Conservation (phyloP, 2,329 filamentous ascomycete genomes). For the Pseudogymnoascus sp. region DNA sequence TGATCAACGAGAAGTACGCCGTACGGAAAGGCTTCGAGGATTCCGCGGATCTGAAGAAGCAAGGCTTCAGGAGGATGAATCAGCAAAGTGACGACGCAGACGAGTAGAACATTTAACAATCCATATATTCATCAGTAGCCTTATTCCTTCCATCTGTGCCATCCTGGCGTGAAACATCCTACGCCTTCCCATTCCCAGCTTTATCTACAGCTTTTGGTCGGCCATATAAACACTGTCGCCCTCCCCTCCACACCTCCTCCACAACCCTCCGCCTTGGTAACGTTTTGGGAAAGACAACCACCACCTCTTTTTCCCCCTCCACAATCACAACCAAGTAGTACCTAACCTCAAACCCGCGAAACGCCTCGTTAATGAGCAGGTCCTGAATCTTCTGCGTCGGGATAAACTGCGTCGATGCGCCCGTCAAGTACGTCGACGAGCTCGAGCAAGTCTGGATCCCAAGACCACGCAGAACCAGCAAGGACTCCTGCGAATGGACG, state of each 20-base stretch:
- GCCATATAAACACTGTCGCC: constrained; percentile 74
- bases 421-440: constrained; percentile 56
- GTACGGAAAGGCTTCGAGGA: constrained; percentile 48
- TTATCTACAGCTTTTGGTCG: constrained; percentile 17
- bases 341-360: constrained; percentile 80
- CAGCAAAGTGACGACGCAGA: constrained; percentile 23
- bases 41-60: constrained; percentile 37
- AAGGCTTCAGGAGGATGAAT: constrained; percentile 21
- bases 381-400: constrained; percentile 89
- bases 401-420: constrained; percentile 63
- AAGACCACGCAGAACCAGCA: constrained; percentile 79
- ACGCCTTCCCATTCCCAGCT: constrained; percentile 23
- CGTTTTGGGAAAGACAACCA: constrained; percentile 87
- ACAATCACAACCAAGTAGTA: constrained; percentile 89
- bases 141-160: constrained; percentile 9
- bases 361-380: constrained; percentile 90
- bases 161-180: constrained; percentile 4
- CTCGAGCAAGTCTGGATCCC: constrained; percentile 81
- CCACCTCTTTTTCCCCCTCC: constrained; percentile 75
- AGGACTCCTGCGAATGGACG: constrained; percentile 61
- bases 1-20: constrained; percentile 54
- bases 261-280: constrained; percentile 67
- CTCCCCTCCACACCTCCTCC: constrained; percentile 84
- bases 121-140: constrained; percentile 7
- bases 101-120: constrained; percentile 18